Percentiles rank a stretch among this genome's conserved stretches.
Evolutionary conservation across 768 basidiomycete genomes (phyloP).

Genomic region (Tricholoma flavovirens): DNA sequence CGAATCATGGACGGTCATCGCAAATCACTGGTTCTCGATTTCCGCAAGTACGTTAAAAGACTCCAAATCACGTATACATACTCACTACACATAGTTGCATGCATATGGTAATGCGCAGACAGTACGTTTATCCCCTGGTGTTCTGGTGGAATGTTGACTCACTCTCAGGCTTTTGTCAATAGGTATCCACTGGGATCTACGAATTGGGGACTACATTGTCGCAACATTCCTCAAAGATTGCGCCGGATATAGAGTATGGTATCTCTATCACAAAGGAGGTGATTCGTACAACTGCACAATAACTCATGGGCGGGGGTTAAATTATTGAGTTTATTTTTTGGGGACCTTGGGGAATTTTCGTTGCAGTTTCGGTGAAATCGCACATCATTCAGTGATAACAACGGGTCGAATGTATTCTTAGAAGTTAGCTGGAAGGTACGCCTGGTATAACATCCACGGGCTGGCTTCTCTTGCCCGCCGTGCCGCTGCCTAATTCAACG

Average conservation of each 20-base stretch:
- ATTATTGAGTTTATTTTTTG: background rate
- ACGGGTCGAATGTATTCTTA: too few species aligned
- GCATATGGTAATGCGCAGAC: background rate
- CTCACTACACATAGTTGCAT: background rate
- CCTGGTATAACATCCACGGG: too few species aligned
- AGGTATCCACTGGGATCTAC: constrained; percentile 3
- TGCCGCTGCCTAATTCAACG: too few species aligned
- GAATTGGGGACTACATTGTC: constrained; percentile 1
- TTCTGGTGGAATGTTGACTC: background rate
- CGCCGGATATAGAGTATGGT: background rate
- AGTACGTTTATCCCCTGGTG: background rate
- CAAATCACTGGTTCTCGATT: background rate
- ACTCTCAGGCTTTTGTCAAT: background rate
- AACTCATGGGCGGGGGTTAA: background rate
- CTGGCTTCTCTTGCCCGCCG: too few species aligned
- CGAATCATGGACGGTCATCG: background rate
- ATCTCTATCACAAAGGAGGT: constrained; percentile 2
- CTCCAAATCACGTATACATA: background rate
- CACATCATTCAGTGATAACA: too few species aligned
- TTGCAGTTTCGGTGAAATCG: too few species aligned
- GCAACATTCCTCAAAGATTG: background rate
- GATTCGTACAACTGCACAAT: background rate
- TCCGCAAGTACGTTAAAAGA: background rate
- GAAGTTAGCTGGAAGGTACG: too few species aligned
- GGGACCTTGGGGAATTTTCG: background rate